Percentiles rank a stretch among this genome's conserved stretches.
Conservation (phyloP, 2,329 filamentous ascomycete species). For the Penicillium griseofulvum region DNA sequence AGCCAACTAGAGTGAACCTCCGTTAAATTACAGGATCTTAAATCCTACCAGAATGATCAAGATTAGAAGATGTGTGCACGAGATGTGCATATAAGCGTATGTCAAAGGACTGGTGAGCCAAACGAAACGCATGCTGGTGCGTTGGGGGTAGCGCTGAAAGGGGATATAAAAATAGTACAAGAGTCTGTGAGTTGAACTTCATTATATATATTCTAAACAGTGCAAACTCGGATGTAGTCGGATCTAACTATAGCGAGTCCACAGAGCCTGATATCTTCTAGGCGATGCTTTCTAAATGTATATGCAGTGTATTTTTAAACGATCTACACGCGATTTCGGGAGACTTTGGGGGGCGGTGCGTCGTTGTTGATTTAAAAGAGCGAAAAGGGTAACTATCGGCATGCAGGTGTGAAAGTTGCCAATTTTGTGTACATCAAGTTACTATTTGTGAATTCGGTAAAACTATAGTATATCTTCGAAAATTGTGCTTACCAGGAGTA, state of each 20-base stretch:
- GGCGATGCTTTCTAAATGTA: neutral
- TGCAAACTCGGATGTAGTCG: neutral
- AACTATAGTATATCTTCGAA: too few species aligned
- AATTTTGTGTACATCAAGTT: too few species aligned
- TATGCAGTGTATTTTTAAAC: too few species aligned
- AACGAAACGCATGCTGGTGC: neutral
- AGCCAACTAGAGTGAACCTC: constrained; percentile 7
- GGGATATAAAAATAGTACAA: constrained; percentile 15
- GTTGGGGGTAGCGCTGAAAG: neutral
- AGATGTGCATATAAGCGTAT: constrained; percentile 3
- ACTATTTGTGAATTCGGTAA: too few species aligned
- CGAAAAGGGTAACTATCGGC: too few species aligned
- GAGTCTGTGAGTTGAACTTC: constrained; percentile 12
- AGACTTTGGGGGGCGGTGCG: too few species aligned
- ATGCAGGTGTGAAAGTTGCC: too few species aligned
- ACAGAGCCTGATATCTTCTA: neutral
- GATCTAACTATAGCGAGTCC: neutral
- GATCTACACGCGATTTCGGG: too few species aligned
- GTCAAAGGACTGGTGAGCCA: neutral
- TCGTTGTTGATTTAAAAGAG: too few species aligned
- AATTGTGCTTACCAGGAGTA: too few species aligned
- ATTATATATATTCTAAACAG: too few species aligned
- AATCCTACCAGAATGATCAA: neutral
- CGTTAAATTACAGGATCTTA: neutral
- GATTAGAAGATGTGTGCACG: constrained; percentile 1